Percentiles rank a stretch among this genome's conserved stretches.
Evolutionary conservation across 1,139 yeast species (phyloP).

Genomic region (Zygosaccharomyces sapae): DNA sequence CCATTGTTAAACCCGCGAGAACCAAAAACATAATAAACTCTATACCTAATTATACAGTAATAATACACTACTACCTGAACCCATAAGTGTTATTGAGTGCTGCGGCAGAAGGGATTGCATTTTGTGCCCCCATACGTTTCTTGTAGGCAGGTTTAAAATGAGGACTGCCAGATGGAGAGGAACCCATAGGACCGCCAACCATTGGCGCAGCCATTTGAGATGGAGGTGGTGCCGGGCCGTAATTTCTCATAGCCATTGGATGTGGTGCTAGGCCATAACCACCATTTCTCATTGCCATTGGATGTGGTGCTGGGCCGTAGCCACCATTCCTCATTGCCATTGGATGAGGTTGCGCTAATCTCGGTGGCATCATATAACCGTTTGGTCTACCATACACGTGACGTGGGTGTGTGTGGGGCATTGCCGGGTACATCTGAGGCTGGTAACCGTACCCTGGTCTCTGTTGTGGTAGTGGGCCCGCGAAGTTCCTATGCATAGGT

Average conservation of each 20-base stretch:
- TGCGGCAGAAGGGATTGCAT: constrained; percentile 35
- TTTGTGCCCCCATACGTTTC: constrained; percentile 32
- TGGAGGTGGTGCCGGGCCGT: constrained; percentile 8
- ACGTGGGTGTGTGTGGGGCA: constrained; percentile 5
- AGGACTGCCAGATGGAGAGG: constrained; percentile 17
- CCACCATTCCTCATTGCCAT: constrained; percentile 6
- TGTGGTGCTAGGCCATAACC: too few species aligned
- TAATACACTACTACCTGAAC: constrained; percentile 18
- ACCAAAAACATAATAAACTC: constrained; percentile 3
- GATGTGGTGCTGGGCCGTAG: constrained; percentile 48
- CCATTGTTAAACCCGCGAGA: not conserved
- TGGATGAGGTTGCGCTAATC: constrained; percentile 46
- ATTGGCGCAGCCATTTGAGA: constrained; percentile 10
- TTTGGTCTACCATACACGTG: constrained; percentile 11
- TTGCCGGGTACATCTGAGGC: constrained; percentile 7
- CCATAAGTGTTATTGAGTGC: constrained; percentile 19
- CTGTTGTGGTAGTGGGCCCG: constrained; percentile 4
- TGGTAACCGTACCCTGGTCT: constrained; percentile 9
- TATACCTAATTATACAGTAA: constrained; percentile 7
- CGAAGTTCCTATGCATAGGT: constrained; percentile 4
- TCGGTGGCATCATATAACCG: constrained; percentile 44
- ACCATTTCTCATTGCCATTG: constrained; percentile 16
- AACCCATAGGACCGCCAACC: constrained; percentile 13
- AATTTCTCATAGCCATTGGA: too few species aligned
- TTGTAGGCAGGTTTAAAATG: constrained; percentile 40